These are phyloP conservation scores for Hondaea fermentalgiana DNA, from an alignment of 108 stramenopile genomes.

Conservation along the genomic window DNA sequence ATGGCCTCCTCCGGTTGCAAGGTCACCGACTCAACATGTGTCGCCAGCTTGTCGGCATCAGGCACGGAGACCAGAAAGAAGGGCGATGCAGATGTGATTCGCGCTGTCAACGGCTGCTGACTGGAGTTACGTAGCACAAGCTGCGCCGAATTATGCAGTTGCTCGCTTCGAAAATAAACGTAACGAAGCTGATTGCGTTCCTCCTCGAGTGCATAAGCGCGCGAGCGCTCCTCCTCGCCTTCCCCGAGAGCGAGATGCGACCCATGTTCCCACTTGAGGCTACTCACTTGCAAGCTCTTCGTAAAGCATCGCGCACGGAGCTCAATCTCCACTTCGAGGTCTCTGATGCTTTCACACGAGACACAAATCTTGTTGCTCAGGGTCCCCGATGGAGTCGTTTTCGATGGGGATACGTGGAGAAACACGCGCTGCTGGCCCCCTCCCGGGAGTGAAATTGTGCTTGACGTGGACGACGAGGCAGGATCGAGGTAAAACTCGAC, in stretches of 20 bases:
- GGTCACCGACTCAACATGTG: not conserved
- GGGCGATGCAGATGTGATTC: not conserved
- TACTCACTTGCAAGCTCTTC: not conserved
- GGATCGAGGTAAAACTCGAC: not conserved
- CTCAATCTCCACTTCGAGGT: not conserved
- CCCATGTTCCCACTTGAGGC: not conserved
- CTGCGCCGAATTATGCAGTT: not conserved
- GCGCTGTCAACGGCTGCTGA: not conserved
- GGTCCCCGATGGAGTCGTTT: not conserved
- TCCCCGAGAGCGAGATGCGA: not conserved
- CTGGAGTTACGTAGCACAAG: not conserved
- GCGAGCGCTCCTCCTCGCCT: not conserved
- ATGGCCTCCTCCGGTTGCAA: not conserved
- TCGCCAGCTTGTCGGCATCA: not conserved
- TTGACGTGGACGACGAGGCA: not conserved
- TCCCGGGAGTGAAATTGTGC: not conserved
- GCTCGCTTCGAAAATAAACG: not conserved
- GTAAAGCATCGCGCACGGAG: not conserved
- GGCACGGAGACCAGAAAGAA: not conserved
- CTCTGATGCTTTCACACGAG: not conserved
- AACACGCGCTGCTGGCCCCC: not conserved
- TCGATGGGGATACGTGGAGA: not conserved
- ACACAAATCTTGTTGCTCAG: not conserved
- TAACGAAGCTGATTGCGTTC: not conserved
- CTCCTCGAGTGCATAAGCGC: not conserved